These are phyloP conservation scores for Aquanectria penicillioides DNA, from an alignment of 2,329 filamentous ascomycete genomes.

Conservation along the genomic window DNA sequence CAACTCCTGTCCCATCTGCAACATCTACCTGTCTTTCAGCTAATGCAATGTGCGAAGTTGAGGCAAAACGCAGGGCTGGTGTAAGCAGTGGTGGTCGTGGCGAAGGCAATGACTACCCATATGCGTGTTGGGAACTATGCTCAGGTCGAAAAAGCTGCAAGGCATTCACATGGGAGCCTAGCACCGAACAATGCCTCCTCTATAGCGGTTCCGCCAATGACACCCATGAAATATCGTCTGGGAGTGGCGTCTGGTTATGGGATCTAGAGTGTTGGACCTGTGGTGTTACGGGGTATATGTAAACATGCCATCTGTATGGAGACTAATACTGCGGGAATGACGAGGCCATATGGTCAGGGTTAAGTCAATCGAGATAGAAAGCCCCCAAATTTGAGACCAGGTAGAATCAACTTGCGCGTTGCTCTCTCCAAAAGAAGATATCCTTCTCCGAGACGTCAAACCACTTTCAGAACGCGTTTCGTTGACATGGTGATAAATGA, in stretches of 20 bases:
- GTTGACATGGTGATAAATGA: too few species aligned
- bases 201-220: neutral
- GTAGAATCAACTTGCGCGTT: too few species aligned
- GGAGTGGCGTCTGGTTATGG: conserved; percentile 23
- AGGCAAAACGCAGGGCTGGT: neutral
- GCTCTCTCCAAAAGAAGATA: too few species aligned
- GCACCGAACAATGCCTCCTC: neutral
- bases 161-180: neutral
- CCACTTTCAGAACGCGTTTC: too few species aligned
- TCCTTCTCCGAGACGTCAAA: too few species aligned
- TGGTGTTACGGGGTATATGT: neutral
- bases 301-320: too few species aligned
- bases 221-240: conserved; percentile 14
- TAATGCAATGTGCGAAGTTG: neutral
- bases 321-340: too few species aligned
- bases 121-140: neutral
- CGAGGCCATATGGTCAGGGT: too few species aligned
- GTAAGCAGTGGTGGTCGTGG: neutral
- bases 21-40: neutral
- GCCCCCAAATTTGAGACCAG: too few species aligned
- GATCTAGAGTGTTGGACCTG: neutral
- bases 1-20: neutral
- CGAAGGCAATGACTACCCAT: neutral
- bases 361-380: too few species aligned
- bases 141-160: neutral